Conservation (phyloP, 768 basidiomycete species). For the Tricholoma bakamatsutake region DNA sequence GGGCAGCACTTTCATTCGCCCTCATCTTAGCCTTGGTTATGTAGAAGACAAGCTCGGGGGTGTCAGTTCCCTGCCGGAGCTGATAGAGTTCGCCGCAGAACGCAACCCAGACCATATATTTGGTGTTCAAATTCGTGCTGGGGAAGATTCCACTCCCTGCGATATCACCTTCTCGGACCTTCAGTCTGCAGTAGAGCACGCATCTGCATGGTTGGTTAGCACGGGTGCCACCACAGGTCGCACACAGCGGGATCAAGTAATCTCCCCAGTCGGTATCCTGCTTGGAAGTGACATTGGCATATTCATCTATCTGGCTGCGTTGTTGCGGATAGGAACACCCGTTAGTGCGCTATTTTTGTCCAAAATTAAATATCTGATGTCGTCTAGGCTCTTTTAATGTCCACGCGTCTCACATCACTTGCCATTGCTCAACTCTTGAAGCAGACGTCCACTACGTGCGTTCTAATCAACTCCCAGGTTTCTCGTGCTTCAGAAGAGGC, state of each 20-base stretch:
- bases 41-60: slow-evolving; percentile 20
- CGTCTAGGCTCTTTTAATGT: slow-evolving; percentile 28
- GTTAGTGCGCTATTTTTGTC: slow-evolving; percentile 16
- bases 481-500: slow-evolving; percentile 26
- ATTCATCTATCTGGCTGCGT: slow-evolving; percentile 31
- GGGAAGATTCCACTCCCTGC: slow-evolving; percentile 18
- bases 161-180: slow-evolving; percentile 31
- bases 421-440: slow-evolving; percentile 30
- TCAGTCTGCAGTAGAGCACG: slow-evolving; percentile 25
- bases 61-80: slow-evolving; percentile 29
- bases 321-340: slow-evolving; percentile 31
- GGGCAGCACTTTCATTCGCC: slow-evolving; percentile 28
- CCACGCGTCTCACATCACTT: slow-evolving; percentile 29
- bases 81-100: slow-evolving; percentile 29
- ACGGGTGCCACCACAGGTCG: slow-evolving; percentile 22
- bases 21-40: slow-evolving; percentile 30
- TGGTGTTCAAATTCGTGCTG: slow-evolving; percentile 25
- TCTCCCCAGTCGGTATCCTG: slow-evolving; percentile 30
- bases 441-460: slow-evolving; percentile 22
- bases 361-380: not conserved
- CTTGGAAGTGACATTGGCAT: slow-evolving; percentile 32
- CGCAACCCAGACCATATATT: slow-evolving; percentile 31
- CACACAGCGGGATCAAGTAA: slow-evolving; percentile 14
- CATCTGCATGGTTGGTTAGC: slow-evolving; percentile 28
- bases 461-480: slow-evolving; percentile 27